phyloP scores from a whole-genome alignment of 179 eudicot species.

The Drosera spatulata region DNA sequence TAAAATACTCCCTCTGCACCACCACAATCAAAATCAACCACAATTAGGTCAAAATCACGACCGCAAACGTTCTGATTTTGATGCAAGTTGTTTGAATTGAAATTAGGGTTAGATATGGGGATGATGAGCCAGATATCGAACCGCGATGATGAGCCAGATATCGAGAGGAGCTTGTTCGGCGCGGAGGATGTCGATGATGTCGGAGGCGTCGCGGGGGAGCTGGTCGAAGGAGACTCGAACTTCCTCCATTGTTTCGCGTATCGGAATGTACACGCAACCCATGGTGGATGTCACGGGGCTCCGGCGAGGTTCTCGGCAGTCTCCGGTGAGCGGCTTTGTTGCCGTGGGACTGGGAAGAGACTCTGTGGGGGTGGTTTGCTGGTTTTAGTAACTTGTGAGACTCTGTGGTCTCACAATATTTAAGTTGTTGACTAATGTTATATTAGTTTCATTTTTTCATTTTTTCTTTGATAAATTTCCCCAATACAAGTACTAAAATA shows the following conservation, averaged over 20 bases:
- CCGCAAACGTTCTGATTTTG: background rate
- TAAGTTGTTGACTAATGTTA: too few relatives aligned
- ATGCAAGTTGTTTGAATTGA: background rate
- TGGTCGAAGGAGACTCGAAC: constrained; percentile 79
- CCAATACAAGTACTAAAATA: too few relatives aligned
- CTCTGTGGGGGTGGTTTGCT: too few relatives aligned
- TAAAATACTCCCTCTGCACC: constrained; percentile 93
- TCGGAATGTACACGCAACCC: constrained; percentile 86
- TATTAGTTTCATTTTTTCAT: too few relatives aligned
- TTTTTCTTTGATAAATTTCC: too few relatives aligned
- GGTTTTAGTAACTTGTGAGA: too few relatives aligned
- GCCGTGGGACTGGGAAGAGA: too few relatives aligned
- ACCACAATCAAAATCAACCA: background rate
- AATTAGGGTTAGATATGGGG: background rate
- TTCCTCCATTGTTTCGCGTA: constrained; percentile 89
- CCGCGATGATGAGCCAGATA: constrained; percentile 92
- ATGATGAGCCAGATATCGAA: constrained; percentile 11
- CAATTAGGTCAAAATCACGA: background rate
- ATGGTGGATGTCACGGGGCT: constrained; percentile 9
- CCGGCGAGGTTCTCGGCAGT: background rate
- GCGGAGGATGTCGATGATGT: constrained; percentile 91
- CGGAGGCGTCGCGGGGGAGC: constrained; percentile 84
- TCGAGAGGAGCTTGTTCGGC: constrained; percentile 99
- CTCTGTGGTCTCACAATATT: too few relatives aligned
- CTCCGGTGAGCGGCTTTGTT: background rate